A percentile compares a stretch with the other conserved stretches of the same genome.
Conservation (phyloP, 2,329 filamentous ascomycete species). For the Cordyceps tenuipes region DNA sequence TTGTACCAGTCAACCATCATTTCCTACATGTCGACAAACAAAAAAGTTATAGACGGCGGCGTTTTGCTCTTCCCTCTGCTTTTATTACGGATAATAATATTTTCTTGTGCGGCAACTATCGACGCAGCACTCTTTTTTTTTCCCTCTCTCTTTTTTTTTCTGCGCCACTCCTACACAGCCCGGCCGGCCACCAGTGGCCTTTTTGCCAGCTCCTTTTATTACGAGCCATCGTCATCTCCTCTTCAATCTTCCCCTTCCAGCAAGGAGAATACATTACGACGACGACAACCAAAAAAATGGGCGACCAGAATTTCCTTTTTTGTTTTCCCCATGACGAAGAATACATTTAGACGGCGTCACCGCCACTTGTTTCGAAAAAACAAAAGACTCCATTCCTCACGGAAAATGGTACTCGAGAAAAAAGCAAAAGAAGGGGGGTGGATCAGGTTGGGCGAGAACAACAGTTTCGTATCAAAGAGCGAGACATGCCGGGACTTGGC, state of each 20-base stretch:
- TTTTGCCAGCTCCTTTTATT: too few species aligned
- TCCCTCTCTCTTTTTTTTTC: background rate
- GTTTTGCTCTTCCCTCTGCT: background rate
- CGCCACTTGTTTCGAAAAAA: conserved; percentile 5
- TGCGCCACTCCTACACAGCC: background rate
- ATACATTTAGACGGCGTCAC: conserved; percentile 12
- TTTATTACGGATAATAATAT: background rate
- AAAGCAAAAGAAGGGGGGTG: conserved; percentile 8
- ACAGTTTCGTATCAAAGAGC: background rate
- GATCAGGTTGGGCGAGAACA: background rate
- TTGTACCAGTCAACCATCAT: conserved; percentile 1
- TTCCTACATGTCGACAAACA: conserved; percentile 9
- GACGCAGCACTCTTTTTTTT: background rate
- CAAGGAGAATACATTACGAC: conserved; percentile 5
- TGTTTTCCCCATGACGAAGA: background rate
- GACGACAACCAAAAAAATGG: background rate
- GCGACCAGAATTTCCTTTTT: background rate
- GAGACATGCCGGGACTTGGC: background rate
- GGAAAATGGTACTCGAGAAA: conserved; percentile 10
- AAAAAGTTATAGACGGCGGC: conserved; percentile 10
- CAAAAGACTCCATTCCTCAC: conserved; percentile 9
- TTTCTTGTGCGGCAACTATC: background rate
- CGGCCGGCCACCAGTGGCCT: conserved; percentile 4
- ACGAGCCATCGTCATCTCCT: background rate
- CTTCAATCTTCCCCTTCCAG: background rate